Percentiles rank a stretch among this genome's conserved stretches.
Conservation (phyloP, 352 stramenopile genomes). For the Globisporangium irregulare region DNA sequence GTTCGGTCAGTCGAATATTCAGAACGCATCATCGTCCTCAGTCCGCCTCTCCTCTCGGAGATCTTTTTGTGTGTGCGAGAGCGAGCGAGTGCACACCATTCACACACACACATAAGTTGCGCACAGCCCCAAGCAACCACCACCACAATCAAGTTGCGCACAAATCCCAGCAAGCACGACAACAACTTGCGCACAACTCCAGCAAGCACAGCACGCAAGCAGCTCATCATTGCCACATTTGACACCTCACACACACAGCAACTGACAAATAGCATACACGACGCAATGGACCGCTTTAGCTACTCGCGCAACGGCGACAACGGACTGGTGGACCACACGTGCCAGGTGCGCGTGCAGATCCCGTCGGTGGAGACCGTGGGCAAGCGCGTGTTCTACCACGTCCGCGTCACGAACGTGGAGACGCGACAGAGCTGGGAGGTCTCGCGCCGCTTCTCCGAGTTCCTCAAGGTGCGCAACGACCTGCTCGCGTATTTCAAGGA, state of each 20-base stretch:
- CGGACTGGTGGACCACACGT: slow-evolving; percentile 63
- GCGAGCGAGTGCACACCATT: background rate
- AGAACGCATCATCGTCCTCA: background rate
- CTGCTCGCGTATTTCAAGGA: slow-evolving; percentile 60
- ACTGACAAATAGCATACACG: background rate
- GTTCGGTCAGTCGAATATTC: background rate
- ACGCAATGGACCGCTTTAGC: slow-evolving; percentile 64
- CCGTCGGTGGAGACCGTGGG: slow-evolving; percentile 34
- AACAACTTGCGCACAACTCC: background rate
- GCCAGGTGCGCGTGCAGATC: slow-evolving; percentile 68
- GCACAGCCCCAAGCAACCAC: background rate
- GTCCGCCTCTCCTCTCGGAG: slow-evolving; percentile 12
- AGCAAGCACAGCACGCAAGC: background rate
- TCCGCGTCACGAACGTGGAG: slow-evolving; percentile 64
- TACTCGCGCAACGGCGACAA: slow-evolving; percentile 79
- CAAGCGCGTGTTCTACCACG: slow-evolving; percentile 67
- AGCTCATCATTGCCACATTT: slow-evolving; percentile 3
- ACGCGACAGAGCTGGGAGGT: slow-evolving; percentile 72
- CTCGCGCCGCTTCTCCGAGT: slow-evolving; percentile 78
- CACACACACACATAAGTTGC: background rate
- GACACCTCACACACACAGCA: background rate
- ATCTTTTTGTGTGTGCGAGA: slow-evolving; percentile 8
- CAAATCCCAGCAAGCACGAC: background rate
- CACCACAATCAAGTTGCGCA: background rate
- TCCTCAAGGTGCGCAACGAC: slow-evolving; percentile 66